phyloP scores from a whole-genome alignment of 2,329 filamentous ascomycete species.

The Pseudocercospora pini-densiflorae region DNA sequence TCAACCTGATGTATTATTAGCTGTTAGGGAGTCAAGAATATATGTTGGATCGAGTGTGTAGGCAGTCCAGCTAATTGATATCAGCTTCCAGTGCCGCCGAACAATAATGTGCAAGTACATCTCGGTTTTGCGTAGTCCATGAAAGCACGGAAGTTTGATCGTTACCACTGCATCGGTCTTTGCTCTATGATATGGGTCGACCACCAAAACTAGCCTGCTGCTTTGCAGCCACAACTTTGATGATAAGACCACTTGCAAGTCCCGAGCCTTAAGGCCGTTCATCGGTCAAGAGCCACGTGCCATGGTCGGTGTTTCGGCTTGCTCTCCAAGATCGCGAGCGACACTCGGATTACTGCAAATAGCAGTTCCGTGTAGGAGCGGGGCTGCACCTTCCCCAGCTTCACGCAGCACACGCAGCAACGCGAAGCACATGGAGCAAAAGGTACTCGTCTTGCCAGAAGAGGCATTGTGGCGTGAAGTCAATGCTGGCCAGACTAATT shows the following conservation, averaged over 20 bases:
- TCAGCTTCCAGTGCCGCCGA: no score
- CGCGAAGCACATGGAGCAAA: constrained; percentile 1
- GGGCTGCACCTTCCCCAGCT: constrained; percentile 8
- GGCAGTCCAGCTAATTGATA: neutral
- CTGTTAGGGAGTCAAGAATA: neutral
- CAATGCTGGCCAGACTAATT: neutral
- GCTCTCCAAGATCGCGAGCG: neutral
- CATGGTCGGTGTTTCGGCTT: no score
- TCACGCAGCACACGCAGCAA: neutral
- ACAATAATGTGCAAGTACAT: neutral
- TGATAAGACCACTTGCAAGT: neutral
- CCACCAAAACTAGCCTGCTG: neutral
- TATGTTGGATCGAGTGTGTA: neutral
- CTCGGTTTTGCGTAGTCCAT: neutral
- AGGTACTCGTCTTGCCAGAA: constrained; percentile 7
- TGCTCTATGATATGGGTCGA: neutral
- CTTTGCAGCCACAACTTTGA: no score
- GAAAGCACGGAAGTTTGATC: neutral
- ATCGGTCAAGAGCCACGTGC: neutral
- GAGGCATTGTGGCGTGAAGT: constrained; percentile 1
- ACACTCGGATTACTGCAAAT: neutral
- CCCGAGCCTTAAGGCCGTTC: neutral
- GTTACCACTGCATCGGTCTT: neutral
- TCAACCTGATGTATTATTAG: neutral
- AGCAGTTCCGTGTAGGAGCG: neutral